Percentiles rank a stretch among this genome's conserved stretches.
Conservation (phyloP, 2,329 filamentous ascomycete species). For the Fusarium sp. region DNA sequence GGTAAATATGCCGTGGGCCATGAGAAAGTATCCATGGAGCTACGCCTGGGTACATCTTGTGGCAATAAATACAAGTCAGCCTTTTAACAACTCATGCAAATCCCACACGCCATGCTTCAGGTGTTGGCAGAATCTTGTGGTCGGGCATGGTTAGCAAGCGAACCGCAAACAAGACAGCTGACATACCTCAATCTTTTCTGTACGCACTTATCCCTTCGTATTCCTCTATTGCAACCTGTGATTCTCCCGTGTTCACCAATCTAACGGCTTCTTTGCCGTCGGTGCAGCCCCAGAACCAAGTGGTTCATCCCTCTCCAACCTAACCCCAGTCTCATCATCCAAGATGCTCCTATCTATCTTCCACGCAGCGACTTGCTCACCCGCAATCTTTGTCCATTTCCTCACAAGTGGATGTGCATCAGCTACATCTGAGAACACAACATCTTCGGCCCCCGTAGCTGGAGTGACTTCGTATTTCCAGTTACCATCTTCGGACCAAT, state of each 20-base stretch:
- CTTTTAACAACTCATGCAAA: not conserved
- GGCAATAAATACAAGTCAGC: not conserved
- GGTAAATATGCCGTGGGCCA: not conserved
- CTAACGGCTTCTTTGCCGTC: constrained; percentile 47
- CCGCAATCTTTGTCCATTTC: constrained; percentile 63
- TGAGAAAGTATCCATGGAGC: not conserved
- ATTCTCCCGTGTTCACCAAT: constrained; percentile 47
- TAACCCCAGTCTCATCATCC: constrained; percentile 46
- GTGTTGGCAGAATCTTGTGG: not conserved
- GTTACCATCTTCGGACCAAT: constrained; percentile 74
- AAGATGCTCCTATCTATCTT: constrained; percentile 47
- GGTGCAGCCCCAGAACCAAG: constrained; percentile 35
- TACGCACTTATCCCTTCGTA: not conserved
- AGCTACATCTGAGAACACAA: constrained; percentile 70
- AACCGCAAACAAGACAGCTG: not conserved
- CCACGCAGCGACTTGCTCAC: constrained; percentile 47
- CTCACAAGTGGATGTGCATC: constrained; percentile 71
- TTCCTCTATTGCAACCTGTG: not conserved
- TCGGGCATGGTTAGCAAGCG: not conserved
- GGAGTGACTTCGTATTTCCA: constrained; percentile 70
- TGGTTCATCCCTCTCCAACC: constrained; percentile 45
- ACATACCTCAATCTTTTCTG: constrained; percentile 1
- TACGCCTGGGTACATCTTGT: not conserved
- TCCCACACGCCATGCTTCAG: not conserved
- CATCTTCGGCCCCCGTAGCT: constrained; percentile 50